A percentile compares a stretch with the other conserved stretches of the same genome.
These are phyloP conservation scores for Microsporum audouinii DNA, from an alignment of 2,329 filamentous ascomycete genomes.

Conservation along the genomic window DNA sequence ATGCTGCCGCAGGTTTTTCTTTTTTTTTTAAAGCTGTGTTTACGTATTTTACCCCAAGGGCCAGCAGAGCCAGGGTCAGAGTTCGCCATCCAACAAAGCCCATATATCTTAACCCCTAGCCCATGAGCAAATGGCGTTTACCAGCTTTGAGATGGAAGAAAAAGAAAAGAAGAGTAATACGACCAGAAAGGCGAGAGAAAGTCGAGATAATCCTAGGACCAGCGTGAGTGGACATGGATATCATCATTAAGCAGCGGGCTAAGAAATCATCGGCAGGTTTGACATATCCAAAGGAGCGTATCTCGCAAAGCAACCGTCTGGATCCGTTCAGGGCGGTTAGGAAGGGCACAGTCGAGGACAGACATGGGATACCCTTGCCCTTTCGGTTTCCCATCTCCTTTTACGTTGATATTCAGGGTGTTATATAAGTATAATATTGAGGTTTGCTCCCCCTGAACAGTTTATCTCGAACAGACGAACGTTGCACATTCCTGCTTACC, in stretches of 20 bases:
- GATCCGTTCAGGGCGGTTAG: not conserved
- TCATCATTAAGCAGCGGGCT: no score
- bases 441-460: not conserved
- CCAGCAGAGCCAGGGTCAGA: not conserved
- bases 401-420: not conserved
- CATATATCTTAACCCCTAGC: not conserved
- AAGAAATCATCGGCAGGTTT: no score
- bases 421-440: not conserved
- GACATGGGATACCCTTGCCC: not conserved
- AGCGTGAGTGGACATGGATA: not conserved
- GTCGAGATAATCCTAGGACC: not conserved
- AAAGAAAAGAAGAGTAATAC: not conserved
- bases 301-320: not conserved
- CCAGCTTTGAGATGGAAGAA: not conserved
- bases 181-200: not conserved
- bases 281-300: not conserved
- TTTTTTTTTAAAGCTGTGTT: not conserved
- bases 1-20: not conserved
- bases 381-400: no score
- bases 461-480: not conserved
- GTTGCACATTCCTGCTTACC: not conserved
- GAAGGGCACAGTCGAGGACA: not conserved
- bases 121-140: not conserved
- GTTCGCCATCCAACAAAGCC: not conserved
- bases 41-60: not conserved